Evolutionary conservation across 495 filamentous ascomycete genomes (phyloP), one percentile per base, ranked within the genome.

Genomic region (Hypoxylon trugodes): DNA sequence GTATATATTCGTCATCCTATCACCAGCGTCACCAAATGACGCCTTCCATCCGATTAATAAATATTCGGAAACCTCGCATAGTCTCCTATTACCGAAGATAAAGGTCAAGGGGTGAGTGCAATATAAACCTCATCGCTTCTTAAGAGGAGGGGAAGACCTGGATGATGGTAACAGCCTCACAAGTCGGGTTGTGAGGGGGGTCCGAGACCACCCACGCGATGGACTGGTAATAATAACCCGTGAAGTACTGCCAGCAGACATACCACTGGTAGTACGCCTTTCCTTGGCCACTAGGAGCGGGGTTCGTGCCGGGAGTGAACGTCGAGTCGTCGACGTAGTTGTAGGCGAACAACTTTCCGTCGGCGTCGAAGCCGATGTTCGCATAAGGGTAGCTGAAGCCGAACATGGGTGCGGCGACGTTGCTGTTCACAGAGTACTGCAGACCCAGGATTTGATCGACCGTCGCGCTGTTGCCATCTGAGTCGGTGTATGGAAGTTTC

Each of bases 141-240:
- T 42, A 30, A 4, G 25, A 46, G 35, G 61, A 48, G n/a, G 42
- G 13, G 12, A 46, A 41, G 32, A 55, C 64, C 53, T 69, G 38
- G 37, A 45, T 72, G 52, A 86, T 78, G 24, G 73, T 65, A 1
- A 86, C 83, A 19, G 75, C 61, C 50, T 76, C 69, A 68, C 85
- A 87, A 10, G 78, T 83, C 2, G 84, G 84, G 66, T 86, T 87
- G 73, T 82, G 75, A 10, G 85, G 83, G 57, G 67, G 42, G 6
- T 61, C 70, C 18, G 65, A 43, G 5, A 79, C 79, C 4, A 76
- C 71, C 83, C 83, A 87, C 24, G 73, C 77, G 15, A 87, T 51
- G 0, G 78, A 77, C 25, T 75, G 69, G 70, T 86, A 86, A 61
- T 74, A 70, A 62, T 87, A 87, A 13, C 75, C 76, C 8, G 61